Percentiles rank a stretch among this genome's conserved stretches.
Evolutionary conservation across 2,329 filamentous ascomycete species (phyloP).

Genomic region (Calonectria naviculata): DNA sequence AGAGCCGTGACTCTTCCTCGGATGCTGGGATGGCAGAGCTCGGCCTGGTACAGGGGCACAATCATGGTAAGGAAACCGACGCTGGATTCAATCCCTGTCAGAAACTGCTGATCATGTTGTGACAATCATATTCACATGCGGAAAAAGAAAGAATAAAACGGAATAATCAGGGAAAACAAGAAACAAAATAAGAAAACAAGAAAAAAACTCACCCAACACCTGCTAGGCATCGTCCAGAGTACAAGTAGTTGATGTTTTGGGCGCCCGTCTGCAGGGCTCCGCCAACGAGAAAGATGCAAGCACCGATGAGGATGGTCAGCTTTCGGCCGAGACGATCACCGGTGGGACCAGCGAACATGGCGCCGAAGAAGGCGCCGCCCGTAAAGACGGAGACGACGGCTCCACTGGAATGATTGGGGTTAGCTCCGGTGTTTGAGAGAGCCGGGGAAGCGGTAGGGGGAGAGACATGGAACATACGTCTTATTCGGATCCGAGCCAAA

Average conservation of each 20-base stretch:
- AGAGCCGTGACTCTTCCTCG: slow-evolving; percentile 79
- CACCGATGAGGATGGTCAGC: slow-evolving; percentile 78
- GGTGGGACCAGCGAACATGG: slow-evolving; percentile 69
- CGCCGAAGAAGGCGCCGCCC: slow-evolving; percentile 79
- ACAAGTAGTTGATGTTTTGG: slow-evolving; percentile 67
- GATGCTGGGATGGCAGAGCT: slow-evolving; percentile 82
- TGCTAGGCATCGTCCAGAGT: slow-evolving; percentile 76
- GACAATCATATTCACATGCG: neutral
- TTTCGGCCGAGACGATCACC: slow-evolving; percentile 76
- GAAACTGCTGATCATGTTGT: neutral
- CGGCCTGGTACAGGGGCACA: slow-evolving; percentile 77
- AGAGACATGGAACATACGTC: slow-evolving; percentile 44
- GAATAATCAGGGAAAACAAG: neutral
- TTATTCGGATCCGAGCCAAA: slow-evolving; percentile 52
- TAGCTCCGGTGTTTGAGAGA: neutral
- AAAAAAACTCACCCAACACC: slow-evolving; percentile 61
- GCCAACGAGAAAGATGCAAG: slow-evolving; percentile 77
- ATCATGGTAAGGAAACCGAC: slow-evolving; percentile 56
- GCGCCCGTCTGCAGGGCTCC: slow-evolving; percentile 80
- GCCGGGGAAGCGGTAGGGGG: too few relatives aligned
- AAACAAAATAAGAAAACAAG: neutral
- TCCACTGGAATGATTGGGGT: slow-evolving; percentile 8
- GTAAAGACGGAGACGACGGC: slow-evolving; percentile 78
- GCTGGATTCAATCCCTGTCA: slow-evolving; percentile 42
- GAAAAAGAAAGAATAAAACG: neutral